These are phyloP conservation scores for Yamadazyma diddensiae DNA, from an alignment of 1,139 yeast species.

Conservation along the genomic window DNA sequence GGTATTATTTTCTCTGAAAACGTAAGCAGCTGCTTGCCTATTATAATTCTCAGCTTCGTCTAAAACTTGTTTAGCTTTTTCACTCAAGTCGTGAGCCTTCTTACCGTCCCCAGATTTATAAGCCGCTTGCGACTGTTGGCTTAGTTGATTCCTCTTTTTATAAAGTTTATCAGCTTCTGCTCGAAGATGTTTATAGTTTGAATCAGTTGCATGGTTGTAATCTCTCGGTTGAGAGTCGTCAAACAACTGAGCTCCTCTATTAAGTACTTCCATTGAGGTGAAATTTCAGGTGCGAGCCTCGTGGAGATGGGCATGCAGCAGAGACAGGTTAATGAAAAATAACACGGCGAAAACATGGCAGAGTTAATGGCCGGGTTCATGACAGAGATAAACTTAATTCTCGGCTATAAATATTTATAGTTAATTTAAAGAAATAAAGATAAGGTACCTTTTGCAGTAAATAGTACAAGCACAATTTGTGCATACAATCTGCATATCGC, in stretches of 20 bases:
- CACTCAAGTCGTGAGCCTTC: slow-evolving; percentile 70
- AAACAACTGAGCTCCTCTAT: slow-evolving; percentile 39
- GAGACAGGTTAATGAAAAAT: not conserved
- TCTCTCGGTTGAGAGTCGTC: slow-evolving; percentile 40
- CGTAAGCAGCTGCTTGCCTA: slow-evolving; percentile 85
- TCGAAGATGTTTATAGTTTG: slow-evolving; percentile 62
- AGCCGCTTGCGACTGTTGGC: slow-evolving; percentile 73
- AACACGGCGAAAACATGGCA: no score
- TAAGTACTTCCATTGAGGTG: slow-evolving; percentile 19
- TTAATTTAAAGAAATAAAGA: no score
- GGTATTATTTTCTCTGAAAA: slow-evolving; percentile 81
- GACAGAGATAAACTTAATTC: no score
- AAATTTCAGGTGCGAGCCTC: not conserved
- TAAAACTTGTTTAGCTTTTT: slow-evolving; percentile 58
- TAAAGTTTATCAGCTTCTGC: slow-evolving; percentile 67
- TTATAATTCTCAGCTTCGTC: slow-evolving; percentile 67
- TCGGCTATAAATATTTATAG: no score
- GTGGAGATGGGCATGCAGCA: not conserved
- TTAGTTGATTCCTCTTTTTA: slow-evolving; percentile 51
- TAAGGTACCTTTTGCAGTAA: no score
- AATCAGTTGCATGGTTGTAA: slow-evolving; percentile 72
- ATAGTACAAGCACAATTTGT: no score
- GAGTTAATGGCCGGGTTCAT: no score
- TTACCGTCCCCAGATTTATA: slow-evolving; percentile 70
- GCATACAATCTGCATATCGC: no score